A percentile compares a stretch with the other conserved stretches of the same genome.
Conservation (phyloP, 176 grass and related monocot genomes). For the Ananas comosus region DNA sequence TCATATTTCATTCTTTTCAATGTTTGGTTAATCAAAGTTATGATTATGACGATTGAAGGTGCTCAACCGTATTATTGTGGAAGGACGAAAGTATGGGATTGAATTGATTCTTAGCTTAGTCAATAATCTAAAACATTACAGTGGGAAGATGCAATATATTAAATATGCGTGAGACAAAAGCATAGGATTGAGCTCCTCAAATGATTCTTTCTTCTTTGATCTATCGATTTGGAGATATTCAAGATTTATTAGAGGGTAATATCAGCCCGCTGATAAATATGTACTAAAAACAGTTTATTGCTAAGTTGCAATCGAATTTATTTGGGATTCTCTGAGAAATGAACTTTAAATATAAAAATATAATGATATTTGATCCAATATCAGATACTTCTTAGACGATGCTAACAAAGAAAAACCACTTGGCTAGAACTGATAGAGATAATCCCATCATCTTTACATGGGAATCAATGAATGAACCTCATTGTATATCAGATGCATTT, state of each 20-base stretch:
- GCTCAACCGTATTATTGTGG: conserved; percentile 60
- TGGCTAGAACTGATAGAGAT: conserved; percentile 23
- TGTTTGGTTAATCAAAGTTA: neutral
- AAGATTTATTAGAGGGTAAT: conserved; percentile 22
- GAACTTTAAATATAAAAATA: neutral
- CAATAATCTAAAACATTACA: conserved; percentile 27
- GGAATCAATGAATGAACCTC: conserved; percentile 98
- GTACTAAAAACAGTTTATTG: too few relatives aligned
- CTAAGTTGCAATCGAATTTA: too few relatives aligned
- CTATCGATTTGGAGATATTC: conserved; percentile 13
- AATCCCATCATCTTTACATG: conserved; percentile 87
- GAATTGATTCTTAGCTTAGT: conserved; percentile 63
- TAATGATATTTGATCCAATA: neutral
- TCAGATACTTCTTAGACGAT: conserved; percentile 5
- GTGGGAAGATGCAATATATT: conserved; percentile 24
- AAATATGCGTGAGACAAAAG: conserved; percentile 18
- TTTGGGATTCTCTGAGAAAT: too few relatives aligned
- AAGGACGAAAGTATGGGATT: conserved; percentile 52
- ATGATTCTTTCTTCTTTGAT: conserved; percentile 31
- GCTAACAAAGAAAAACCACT: conserved; percentile 25
- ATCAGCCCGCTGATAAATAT: neutral
- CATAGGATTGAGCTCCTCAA: conserved; percentile 16
- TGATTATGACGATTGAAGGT: conserved; percentile 28
- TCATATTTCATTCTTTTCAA: neutral
- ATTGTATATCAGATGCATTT: conserved; percentile 62